These are phyloP conservation scores for Orbilia ellipsospora DNA, from an alignment of 2,329 filamentous ascomycete genomes.

Conservation along the genomic window DNA sequence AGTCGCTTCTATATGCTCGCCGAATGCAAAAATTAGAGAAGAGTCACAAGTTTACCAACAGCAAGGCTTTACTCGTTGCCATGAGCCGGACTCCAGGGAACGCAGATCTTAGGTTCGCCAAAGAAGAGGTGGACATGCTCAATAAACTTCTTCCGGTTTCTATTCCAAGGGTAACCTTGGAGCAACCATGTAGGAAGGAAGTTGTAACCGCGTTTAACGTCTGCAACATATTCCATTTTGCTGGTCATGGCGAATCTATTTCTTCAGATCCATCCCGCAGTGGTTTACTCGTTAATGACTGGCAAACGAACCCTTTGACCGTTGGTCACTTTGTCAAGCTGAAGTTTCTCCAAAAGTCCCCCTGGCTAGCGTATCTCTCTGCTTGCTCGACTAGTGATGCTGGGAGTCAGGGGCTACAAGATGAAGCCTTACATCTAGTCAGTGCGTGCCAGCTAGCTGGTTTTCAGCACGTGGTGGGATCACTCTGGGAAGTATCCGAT, in stretches of 20 bases:
- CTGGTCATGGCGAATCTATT: background rate
- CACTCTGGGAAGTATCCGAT: background rate
- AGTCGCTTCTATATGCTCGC: constrained; percentile 58
- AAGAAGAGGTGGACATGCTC: constrained; percentile 6
- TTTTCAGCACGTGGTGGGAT: constrained; percentile 28
- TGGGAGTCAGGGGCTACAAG: background rate
- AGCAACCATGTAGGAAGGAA: background rate
- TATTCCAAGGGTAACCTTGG: background rate
- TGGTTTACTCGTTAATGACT: background rate
- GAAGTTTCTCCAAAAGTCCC: background rate
- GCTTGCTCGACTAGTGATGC: constrained; percentile 11
- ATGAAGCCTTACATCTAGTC: constrained; percentile 25
- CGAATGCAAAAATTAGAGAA: constrained; percentile 44
- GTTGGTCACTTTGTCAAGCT: background rate
- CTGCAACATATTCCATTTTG: background rate
- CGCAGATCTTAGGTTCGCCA: constrained; percentile 1
- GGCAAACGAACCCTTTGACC: background rate
- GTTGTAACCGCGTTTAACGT: background rate
- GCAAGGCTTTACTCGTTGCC: constrained; percentile 59
- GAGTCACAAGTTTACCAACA: background rate
- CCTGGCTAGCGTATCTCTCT: background rate
- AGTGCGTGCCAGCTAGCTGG: constrained; percentile 35
- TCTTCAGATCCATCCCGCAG: background rate
- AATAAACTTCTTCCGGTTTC: background rate
- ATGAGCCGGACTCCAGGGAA: constrained; percentile 60